Evolutionary conservation across 1,139 yeast genomes (phyloP).

Genomic region (Groenewaldozyma sp.): DNA sequence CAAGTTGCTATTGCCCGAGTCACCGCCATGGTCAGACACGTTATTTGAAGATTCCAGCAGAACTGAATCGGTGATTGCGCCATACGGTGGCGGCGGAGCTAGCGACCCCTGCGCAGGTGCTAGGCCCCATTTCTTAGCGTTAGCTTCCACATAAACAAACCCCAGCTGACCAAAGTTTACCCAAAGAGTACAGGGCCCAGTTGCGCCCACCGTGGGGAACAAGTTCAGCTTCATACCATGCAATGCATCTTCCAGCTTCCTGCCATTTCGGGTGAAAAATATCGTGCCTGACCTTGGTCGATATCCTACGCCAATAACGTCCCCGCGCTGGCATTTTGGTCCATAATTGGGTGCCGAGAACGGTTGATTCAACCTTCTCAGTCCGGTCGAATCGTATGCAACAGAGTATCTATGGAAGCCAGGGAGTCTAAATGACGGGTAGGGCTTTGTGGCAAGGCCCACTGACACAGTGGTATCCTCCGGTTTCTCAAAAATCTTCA

Average conservation of each 20-base stretch:
- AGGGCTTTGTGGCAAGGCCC: conserved; percentile 82
- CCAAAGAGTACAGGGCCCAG: conserved; percentile 63
- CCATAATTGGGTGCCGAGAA: conserved; percentile 65
- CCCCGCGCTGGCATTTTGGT: conserved; percentile 74
- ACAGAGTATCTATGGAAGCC: conserved; percentile 76
- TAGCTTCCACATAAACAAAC: conserved; percentile 90
- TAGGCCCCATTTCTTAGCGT: conserved; percentile 86
- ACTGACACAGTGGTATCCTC: conserved; percentile 48
- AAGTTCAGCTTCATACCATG: conserved; percentile 71
- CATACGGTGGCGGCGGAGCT: conserved; percentile 72
- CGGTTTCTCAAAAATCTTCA: conserved; percentile 61
- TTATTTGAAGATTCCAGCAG: conserved; percentile 26
- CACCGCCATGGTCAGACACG: conserved; percentile 9
- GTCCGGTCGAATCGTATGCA: conserved; percentile 82
- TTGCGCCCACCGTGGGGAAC: conserved; percentile 85
- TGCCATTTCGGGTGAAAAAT: conserved; percentile 87
- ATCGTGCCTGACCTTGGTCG: conserved; percentile 70
- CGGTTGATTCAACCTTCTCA: conserved; percentile 73
- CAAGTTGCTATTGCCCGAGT: conserved; percentile 3
- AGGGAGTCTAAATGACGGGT: conserved; percentile 82
- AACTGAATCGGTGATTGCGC: conserved; percentile 38
- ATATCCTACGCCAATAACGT: conserved; percentile 88
- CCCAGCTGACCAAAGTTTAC: conserved; percentile 89
- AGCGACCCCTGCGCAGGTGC: conserved; percentile 66
- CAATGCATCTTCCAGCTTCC: conserved; percentile 73